Base-by-base conservation (phyloP, 306 rosid genomes). In the Gynostemma pentaphyllum region DNA sequence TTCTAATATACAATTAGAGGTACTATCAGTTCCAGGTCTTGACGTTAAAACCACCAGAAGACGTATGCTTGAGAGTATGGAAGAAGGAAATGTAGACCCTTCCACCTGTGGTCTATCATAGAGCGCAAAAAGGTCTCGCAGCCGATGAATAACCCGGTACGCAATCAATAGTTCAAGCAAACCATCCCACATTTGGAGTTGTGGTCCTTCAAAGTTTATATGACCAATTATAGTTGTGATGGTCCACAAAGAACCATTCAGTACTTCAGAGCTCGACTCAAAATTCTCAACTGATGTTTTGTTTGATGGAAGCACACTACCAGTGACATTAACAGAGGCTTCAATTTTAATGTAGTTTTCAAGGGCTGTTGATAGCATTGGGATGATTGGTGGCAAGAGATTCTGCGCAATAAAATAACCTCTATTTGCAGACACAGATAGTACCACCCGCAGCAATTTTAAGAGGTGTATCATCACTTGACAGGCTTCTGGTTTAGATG, bases 31-130 rank as follows among this genome's bases (percentile, higher is more conserved):
- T 72, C 76, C 84, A 75, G 89, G 79, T 62, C 94, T 81, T 70
- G 83, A 88, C 45, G 95, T 92, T 77, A 92, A 78, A 68, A 81
- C 88, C 64, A 82, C 91, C 94, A 92, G 75, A 46, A 88, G 86
- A 40, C 77, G 78, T 75, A 88, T 78, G 75, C 98, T 84, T 68
- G 80, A 81, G 73, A 86, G 86, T 78, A 92, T 84, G 28, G 95
- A 81, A 62, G 87, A 76, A 62, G 96, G 98, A 79, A 88, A 88
- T 29, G 96, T 81, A 15, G 81, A 88, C 65, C 95, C 96, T 79
- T 92, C 98, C 83, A 86, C 94, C 78, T 92, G 98, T 42, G 98
- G 98, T 79, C 98, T 81, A 71, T 92, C 95, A 75, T 92, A 90
- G 66, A 92, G 98, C 42, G 98, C 96, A 84, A 92, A 92, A 68